A percentile compares a stretch with the other conserved stretches of the same genome.
Conservation (phyloP, 2,329 filamentous ascomycete genomes). For the Colletotrichum theobromicola region DNA sequence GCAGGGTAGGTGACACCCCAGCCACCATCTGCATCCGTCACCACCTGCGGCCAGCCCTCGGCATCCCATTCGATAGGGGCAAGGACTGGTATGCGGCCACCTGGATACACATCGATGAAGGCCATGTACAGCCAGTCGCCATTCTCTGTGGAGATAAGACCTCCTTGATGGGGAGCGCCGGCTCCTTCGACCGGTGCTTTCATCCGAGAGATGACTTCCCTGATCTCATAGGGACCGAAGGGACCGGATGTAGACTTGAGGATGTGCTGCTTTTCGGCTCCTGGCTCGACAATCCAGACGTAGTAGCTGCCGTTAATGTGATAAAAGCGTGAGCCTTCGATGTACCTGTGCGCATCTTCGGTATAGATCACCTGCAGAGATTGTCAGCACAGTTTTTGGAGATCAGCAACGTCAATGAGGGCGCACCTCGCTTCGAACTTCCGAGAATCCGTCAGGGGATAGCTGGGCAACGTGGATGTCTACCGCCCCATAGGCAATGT, state of each 20-base stretch:
- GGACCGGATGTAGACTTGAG: constrained; percentile 48
- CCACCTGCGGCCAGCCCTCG: constrained; percentile 48
- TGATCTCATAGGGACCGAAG: constrained; percentile 53
- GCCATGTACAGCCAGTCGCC: constrained; percentile 63
- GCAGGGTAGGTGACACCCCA: constrained; percentile 49
- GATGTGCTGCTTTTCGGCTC: constrained; percentile 49
- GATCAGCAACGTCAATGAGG: background rate
- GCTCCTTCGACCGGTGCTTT: constrained; percentile 44
- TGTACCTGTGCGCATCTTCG: background rate
- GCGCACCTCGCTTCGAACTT: constrained; percentile 39
- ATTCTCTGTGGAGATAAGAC: constrained; percentile 53
- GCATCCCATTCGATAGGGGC: constrained; percentile 55
- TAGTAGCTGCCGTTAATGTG: constrained; percentile 60
- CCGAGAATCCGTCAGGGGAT: constrained; percentile 45
- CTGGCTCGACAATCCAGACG: constrained; percentile 53
- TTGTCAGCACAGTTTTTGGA: background rate
- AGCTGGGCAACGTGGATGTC: constrained; percentile 48
- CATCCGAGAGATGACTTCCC: constrained; percentile 45
- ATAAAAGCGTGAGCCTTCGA: constrained; percentile 62
- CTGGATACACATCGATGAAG: constrained; percentile 58
- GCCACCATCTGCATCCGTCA: constrained; percentile 36
- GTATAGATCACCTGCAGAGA: background rate
- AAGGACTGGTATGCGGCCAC: constrained; percentile 58
- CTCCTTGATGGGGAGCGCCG: constrained; percentile 57
- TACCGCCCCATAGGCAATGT: constrained; percentile 48